These are phyloP conservation scores for Stagonosporopsis chrysanthemi DNA, from an alignment of 2,329 filamentous ascomycete genomes.

Conservation along the genomic window DNA sequence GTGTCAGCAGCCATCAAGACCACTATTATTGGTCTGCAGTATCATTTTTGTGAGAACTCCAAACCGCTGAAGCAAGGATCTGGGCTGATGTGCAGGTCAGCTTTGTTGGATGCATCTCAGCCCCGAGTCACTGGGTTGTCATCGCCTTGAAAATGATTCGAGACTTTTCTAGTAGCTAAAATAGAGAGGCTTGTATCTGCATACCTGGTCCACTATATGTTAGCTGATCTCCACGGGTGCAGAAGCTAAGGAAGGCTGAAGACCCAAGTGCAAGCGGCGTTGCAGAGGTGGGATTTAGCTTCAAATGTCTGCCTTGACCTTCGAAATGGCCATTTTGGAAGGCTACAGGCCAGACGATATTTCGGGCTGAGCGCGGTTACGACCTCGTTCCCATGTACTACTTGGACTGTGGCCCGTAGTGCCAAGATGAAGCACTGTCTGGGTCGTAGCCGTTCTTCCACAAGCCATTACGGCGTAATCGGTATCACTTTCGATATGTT, in stretches of 20 bases:
- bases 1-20: conserved; percentile 6
- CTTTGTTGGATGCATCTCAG: conserved; percentile 7
- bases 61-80: background rate
- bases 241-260: background rate
- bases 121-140: background rate
- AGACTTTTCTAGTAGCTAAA: background rate
- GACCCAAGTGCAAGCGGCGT: background rate
- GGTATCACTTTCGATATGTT: background rate
- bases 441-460: background rate
- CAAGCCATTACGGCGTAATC: background rate
- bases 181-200: conserved; percentile 2
- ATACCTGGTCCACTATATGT: background rate
- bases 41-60: background rate
- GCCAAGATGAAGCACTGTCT: background rate
- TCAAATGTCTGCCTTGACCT: background rate
- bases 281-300: background rate
- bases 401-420: background rate
- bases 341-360: background rate
- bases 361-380: conserved; percentile 6
- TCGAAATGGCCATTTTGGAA: background rate
- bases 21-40: background rate
- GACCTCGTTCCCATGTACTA: background rate
- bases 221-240: background rate
- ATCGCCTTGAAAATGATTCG: background rate
- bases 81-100: conserved; percentile 16